These are phyloP conservation scores for Dendrostoma leiphaemia DNA, from an alignment of 2,329 filamentous ascomycete genomes.

Conservation along the genomic window DNA sequence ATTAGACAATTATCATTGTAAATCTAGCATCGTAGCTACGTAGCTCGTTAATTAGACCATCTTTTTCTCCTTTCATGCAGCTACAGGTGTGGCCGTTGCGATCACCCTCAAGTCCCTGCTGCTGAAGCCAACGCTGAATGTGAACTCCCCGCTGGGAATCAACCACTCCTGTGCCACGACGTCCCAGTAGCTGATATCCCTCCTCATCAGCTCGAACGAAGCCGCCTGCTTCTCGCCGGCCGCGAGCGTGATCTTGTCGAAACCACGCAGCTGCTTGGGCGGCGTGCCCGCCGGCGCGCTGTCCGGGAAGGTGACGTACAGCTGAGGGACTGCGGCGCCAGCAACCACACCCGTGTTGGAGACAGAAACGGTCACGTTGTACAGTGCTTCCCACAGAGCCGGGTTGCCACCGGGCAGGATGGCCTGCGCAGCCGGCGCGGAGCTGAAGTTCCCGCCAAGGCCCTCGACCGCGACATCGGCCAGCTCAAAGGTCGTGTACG, in stretches of 20 bases:
- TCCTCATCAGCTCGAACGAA: slow-evolving; percentile 43
- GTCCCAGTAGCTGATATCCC: slow-evolving; percentile 51
- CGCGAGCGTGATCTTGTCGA: slow-evolving; percentile 46
- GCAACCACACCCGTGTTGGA: slow-evolving; percentile 48
- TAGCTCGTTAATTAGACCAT: no score
- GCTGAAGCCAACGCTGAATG: slow-evolving; percentile 29
- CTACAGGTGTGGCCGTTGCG: slow-evolving; percentile 8
- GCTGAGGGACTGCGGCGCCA: slow-evolving; percentile 56
- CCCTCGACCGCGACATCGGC: slow-evolving; percentile 40
- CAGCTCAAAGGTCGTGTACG: slow-evolving; percentile 58
- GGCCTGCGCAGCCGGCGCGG: slow-evolving; percentile 40
- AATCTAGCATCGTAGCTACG: no score
- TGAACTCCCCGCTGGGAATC: slow-evolving; percentile 31
- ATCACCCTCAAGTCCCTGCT: slow-evolving; percentile 22
- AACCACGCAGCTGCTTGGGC: slow-evolving; percentile 46
- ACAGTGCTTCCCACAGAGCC: slow-evolving; percentile 53
- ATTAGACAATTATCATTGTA: no score
- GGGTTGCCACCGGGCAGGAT: slow-evolving; percentile 52
- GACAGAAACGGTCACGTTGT: slow-evolving; percentile 45
- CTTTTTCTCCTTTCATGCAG: neutral
- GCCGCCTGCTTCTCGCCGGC: slow-evolving; percentile 39
- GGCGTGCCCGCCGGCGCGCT: slow-evolving; percentile 40
- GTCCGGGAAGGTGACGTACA: slow-evolving; percentile 55
- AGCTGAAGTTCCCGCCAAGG: slow-evolving; percentile 43
- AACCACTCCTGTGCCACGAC: slow-evolving; percentile 40